A percentile compares a stretch with the other conserved stretches of the same genome.
Conservation (phyloP, 2,329 filamentous ascomycete genomes). For the Apiospora phragmitis region DNA sequence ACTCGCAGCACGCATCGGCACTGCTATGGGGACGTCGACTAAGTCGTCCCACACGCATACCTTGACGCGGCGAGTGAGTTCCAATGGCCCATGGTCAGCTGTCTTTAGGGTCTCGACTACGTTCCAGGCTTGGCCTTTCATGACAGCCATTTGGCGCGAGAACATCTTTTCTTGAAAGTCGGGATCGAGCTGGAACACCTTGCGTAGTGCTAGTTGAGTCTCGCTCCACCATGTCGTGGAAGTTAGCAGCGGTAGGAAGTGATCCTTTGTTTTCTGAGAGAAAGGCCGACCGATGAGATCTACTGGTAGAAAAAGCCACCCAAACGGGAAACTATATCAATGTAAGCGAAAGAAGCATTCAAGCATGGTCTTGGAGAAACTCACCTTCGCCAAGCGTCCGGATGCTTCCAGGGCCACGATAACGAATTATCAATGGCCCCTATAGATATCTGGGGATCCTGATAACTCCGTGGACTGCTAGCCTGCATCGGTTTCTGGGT, state of each 20-base stretch:
- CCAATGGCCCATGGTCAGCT: constrained; percentile 86
- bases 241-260: constrained; percentile 93
- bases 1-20: constrained; percentile 82
- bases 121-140: constrained; percentile 99
- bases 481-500: constrained; percentile 84
- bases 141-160: constrained; percentile 94
- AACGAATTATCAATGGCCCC: constrained; percentile 97
- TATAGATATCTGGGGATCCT: constrained; percentile 66
- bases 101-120: constrained; percentile 97
- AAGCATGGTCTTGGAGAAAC: constrained; percentile 9
- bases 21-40: constrained; percentile 92
- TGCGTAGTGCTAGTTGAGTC: constrained; percentile 82
- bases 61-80: constrained; percentile 84
- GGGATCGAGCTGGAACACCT: constrained; percentile 85
- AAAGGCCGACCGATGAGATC: constrained; percentile 96
- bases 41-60: constrained; percentile 98
- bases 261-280: constrained; percentile 87
- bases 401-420: constrained; percentile 99
- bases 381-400: constrained; percentile 76
- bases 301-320: constrained; percentile 96
- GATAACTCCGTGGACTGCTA: constrained; percentile 49
- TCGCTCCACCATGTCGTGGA: constrained; percentile 97
- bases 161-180: constrained; percentile 99
- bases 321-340: constrained; percentile 87
- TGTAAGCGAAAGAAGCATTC: constrained; percentile 24